Evolutionary conservation across 768 basidiomycete genomes (phyloP).

Genomic region (Crepidotus variabilis): DNA sequence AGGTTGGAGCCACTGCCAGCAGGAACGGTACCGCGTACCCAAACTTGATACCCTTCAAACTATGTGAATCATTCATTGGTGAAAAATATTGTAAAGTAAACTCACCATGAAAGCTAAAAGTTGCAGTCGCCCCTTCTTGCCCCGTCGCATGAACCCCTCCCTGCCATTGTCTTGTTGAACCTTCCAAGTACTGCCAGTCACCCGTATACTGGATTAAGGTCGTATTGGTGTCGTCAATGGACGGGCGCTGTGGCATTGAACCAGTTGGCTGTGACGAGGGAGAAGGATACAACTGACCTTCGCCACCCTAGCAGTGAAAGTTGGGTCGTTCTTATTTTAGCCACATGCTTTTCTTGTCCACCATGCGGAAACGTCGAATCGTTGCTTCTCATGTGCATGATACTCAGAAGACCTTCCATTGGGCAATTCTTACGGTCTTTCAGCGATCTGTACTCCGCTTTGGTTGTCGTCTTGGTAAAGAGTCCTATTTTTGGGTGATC

Average conservation of each 20-base stretch:
- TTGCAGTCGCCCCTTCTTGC: conserved; percentile 16
- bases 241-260: conserved; percentile 8
- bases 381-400: too few relatives aligned
- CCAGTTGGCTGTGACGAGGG: too few relatives aligned
- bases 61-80: neutral
- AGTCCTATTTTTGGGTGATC: too few relatives aligned
- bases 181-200: conserved; percentile 8
- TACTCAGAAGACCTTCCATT: too few relatives aligned
- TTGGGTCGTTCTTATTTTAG: too few relatives aligned
- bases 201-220: conserved; percentile 15
- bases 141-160: conserved; percentile 13
- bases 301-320: too few relatives aligned
- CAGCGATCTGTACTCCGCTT: too few relatives aligned
- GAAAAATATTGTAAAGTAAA: neutral
- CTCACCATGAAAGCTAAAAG: conserved; percentile 20
- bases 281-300: too few relatives aligned
- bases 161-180: conserved; percentile 20
- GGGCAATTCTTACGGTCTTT: too few relatives aligned
- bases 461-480: too few relatives aligned
- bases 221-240: conserved; percentile 15
- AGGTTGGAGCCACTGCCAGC: conserved; percentile 14
- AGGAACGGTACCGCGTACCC: conserved; percentile 18
- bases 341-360: too few relatives aligned
- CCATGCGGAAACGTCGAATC: too few relatives aligned
- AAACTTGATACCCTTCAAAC: conserved; percentile 13